Base-by-base conservation (phyloP, 306 rosid species). In the Cicer judaicum region DNA sequence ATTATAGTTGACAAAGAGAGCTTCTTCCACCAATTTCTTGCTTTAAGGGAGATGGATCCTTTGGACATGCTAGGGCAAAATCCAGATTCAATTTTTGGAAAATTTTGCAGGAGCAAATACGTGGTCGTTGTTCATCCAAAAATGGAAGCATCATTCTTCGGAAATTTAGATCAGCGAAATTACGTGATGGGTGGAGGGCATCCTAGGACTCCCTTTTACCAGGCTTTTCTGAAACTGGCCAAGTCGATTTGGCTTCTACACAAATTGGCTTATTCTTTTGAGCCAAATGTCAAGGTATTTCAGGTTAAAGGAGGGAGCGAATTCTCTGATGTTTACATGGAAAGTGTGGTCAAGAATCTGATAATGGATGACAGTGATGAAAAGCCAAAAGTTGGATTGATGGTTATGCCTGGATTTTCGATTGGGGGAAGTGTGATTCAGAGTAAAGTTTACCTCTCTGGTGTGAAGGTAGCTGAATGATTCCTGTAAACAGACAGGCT, bases 391-490 rank as follows among this genome's bases (percentile, higher is more conserved):
- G 98, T 95, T 61, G 99, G 99, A 29, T 84, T 95, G 61, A 90
- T 95, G 99, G 91, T 95, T 43, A 92, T 95, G 98, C 99, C 99
- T 54, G 99, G 98, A 70, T 95, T 95, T 79, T 85, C 81, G 82
- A 83, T 92, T 5, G 96, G 95, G 24, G 97, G 93, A 71, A 89
- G 92, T 75, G 93, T 89, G 79, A 88, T 95, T 79, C 99, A 92
- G 83, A 89, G 99, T 81, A 88, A 81, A 85, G 99, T 95, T 64
- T 95, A 92, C 82, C 99, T 95, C 80, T 85, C 98, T 7, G 96
- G 96, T 75, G 83, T 95, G 90, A 95, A 88, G 85, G 93, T 87
- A 44, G 90, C 97, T 44, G 99, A 95, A 83, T 95, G 83, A 86
- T 57, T 71, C 13, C 9, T 47, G 38, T 63, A 67, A 55, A 41